phyloP scores from a whole-genome alignment of 129 eudicot species.

The Cynara cardunculus region DNA sequence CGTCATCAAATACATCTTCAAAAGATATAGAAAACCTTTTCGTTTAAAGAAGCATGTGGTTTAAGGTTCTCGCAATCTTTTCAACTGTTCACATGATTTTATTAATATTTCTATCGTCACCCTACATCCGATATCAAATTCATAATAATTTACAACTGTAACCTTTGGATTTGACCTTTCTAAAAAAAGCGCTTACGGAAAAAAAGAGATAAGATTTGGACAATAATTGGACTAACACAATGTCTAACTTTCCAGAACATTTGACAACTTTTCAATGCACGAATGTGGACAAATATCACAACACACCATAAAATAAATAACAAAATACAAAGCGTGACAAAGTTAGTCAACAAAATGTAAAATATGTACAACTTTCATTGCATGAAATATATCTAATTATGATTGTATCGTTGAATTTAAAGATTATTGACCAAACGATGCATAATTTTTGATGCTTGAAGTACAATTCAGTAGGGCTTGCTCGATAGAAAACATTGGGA shows the following conservation, averaged over 20 bases:
- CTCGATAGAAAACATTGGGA: slow-evolving; percentile 14
- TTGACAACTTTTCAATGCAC: slow-evolving; percentile 3
- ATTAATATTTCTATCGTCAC: background rate
- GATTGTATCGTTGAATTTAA: background rate
- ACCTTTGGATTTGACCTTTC: background rate
- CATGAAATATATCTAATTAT: background rate
- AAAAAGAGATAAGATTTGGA: background rate
- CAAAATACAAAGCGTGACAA: background rate
- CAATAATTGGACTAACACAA: slow-evolving; percentile 13
- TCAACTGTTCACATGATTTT: background rate
- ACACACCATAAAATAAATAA: background rate
- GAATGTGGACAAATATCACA: slow-evolving; percentile 9
- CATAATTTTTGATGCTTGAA: slow-evolving; percentile 6
- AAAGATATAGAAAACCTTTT: background rate
- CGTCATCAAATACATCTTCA: background rate
- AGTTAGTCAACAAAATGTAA: background rate
- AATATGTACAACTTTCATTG: background rate
- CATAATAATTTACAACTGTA: background rate
- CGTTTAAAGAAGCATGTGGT: background rate
- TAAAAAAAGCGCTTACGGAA: background rate
- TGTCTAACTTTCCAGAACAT: slow-evolving; percentile 18
- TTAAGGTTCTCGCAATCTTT: background rate
- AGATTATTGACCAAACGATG: background rate
- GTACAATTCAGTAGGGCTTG: slow-evolving; percentile 12
- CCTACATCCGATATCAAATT: background rate